Percentiles rank a stretch among this genome's conserved stretches.
Evolutionary conservation across 129 eudicot species (phyloP).

Genomic region (Logfia minima): DNA sequence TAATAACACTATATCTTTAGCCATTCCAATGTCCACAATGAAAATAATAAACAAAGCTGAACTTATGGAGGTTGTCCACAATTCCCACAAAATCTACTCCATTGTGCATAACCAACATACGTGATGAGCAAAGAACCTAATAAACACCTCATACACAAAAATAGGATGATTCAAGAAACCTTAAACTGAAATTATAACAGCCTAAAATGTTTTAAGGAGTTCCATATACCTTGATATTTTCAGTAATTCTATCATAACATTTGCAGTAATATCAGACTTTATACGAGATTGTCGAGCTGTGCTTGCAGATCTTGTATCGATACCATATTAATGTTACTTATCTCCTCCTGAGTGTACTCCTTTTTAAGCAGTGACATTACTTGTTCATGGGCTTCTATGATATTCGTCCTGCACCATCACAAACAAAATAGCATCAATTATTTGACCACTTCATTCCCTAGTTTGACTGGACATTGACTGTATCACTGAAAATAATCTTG

Average conservation of each 20-base stretch:
- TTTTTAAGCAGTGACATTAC: constrained; percentile 57
- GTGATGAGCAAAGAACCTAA: not conserved
- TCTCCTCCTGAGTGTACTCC: constrained; percentile 73
- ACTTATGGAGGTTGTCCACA: not conserved
- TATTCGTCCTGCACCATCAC: constrained; percentile 68
- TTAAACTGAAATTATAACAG: too few species aligned
- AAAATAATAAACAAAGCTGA: not conserved
- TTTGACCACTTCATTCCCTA: not conserved
- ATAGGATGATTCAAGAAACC: not conserved
- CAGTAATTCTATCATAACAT: not conserved
- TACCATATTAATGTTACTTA: constrained; percentile 57
- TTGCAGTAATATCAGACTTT: not conserved
- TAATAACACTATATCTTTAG: not conserved
- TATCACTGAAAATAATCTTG: not conserved
- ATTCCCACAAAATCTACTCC: not conserved
- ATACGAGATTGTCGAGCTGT: constrained; percentile 68
- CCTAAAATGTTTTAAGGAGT: not conserved
- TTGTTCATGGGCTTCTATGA: constrained; percentile 88
- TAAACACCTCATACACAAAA: not conserved
- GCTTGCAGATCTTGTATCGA: constrained; percentile 70
- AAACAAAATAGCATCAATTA: not conserved
- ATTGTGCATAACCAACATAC: not conserved
- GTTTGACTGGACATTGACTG: not conserved
- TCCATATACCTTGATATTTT: not conserved
- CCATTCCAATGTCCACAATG: not conserved